Evolutionary conservation across 1,284 basidiomycete genomes (phyloP).

Genomic region (Ganoderma sinense): DNA sequence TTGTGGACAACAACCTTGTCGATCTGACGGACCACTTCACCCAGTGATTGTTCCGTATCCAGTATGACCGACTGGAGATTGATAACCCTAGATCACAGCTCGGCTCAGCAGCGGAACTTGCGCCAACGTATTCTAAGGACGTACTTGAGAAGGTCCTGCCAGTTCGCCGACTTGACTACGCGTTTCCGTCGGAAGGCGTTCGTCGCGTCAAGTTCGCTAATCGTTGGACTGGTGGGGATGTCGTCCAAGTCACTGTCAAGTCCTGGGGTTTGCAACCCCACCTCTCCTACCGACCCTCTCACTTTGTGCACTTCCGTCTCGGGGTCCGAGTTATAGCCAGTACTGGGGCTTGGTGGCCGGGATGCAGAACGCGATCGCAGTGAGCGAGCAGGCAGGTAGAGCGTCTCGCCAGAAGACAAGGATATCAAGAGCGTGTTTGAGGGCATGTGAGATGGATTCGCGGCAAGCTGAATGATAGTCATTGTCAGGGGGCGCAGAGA

Average conservation of each 20-base stretch:
- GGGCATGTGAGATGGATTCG: slow-evolving; percentile 60
- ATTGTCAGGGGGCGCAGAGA: slow-evolving; percentile 19
- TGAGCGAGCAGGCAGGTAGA: slow-evolving; percentile 60
- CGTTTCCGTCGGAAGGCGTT: slow-evolving; percentile 32
- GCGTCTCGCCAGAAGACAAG: slow-evolving; percentile 62
- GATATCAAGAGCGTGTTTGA: slow-evolving; percentile 78
- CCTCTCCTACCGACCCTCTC: slow-evolving; percentile 26
- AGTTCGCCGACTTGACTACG: slow-evolving; percentile 55
- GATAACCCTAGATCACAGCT: slow-evolving; percentile 59
- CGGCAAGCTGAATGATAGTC: slow-evolving; percentile 46
- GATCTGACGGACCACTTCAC: slow-evolving; percentile 60
- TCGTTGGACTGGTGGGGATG: slow-evolving; percentile 18
- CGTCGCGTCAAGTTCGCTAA: slow-evolving; percentile 23
- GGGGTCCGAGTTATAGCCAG: slow-evolving; percentile 76
- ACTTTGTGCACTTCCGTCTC: slow-evolving; percentile 55
- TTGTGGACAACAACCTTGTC: slow-evolving; percentile 59
- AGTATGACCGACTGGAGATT: slow-evolving; percentile 72
- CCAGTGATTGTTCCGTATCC: slow-evolving; percentile 71
- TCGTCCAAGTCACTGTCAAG: slow-evolving; percentile 15
- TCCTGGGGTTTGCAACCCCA: slow-evolving; percentile 21
- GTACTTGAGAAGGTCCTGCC: slow-evolving; percentile 76
- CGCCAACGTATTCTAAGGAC: slow-evolving; percentile 30
- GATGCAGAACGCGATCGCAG: slow-evolving; percentile 45
- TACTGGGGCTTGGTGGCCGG: slow-evolving; percentile 54
- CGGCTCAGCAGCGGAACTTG: slow-evolving; percentile 12